A percentile compares a stretch with the other conserved stretches of the same genome.
Conservation (phyloP, 192 early-diverging fungal species). For the Phlyctochytrium arcticum region DNA sequence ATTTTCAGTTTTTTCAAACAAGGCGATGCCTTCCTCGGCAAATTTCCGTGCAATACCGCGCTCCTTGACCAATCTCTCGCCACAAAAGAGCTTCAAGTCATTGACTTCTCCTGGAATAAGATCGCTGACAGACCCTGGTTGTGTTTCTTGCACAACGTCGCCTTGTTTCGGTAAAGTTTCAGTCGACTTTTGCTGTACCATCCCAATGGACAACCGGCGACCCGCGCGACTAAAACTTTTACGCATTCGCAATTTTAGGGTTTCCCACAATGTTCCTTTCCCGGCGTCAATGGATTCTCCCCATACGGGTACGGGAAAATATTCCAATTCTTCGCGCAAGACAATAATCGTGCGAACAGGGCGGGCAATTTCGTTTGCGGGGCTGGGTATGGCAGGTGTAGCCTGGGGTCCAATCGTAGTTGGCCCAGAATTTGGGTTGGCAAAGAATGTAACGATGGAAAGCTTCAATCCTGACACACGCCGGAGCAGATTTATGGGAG, state of each 20-base stretch:
- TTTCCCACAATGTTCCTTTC: not conserved
- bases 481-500: slow-evolving; percentile 3
- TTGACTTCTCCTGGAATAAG: not conserved
- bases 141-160: not conserved
- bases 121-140: not conserved
- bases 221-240: slow-evolving; percentile 5
- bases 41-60: not conserved
- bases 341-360: slow-evolving; percentile 21
- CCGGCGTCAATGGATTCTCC: not conserved
- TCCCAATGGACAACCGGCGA: not conserved
- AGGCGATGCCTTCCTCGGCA: not conserved
- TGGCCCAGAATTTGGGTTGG: not conserved
- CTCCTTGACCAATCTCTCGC: slow-evolving; percentile 4
- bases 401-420: not conserved
- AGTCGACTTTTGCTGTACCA: not conserved
- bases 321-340: slow-evolving; percentile 26
- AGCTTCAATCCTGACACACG: slow-evolving; percentile 5
- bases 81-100: not conserved
- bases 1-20: not conserved
- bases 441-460: slow-evolving; percentile 18
- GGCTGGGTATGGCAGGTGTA: not conserved
- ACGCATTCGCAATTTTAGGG: not conserved
- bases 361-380: not conserved
- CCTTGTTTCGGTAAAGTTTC: not conserved
- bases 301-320: slow-evolving; percentile 2